Evolutionary conservation across 768 basidiomycete species (phyloP).

Genomic region (Lactifluus hygrophoroides): DNA sequence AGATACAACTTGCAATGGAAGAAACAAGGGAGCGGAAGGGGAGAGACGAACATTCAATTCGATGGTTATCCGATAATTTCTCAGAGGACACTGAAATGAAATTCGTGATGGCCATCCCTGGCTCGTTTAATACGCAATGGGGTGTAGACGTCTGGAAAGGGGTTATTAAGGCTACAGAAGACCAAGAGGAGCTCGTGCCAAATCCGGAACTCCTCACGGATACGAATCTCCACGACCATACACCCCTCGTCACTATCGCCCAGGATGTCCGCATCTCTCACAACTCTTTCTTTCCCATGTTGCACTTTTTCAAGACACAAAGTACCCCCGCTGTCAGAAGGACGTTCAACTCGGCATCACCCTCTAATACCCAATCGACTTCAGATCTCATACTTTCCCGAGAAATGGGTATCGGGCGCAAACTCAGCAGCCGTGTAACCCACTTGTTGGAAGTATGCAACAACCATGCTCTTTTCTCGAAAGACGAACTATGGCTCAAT

Average conservation of each 20-base stretch:
- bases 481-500: not conserved
- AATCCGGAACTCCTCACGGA: too few species aligned
- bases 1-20: not conserved
- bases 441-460: constrained; percentile 4
- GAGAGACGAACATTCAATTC: not conserved
- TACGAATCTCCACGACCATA: too few species aligned
- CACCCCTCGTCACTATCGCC: not conserved
- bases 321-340: too few species aligned
- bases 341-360: not conserved
- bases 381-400: not conserved
- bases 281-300: not conserved
- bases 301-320: not conserved
- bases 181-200: too few species aligned
- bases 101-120: not conserved
- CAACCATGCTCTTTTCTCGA: not conserved
- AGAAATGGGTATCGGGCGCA: not conserved
- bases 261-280: not conserved
- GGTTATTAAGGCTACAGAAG: too few species aligned
- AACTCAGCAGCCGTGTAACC: constrained; percentile 1
- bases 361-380: not conserved
- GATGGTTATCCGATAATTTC: not conserved
- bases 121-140: constrained; percentile 8
- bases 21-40: not conserved
- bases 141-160: constrained; percentile 3
- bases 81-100: not conserved